These are phyloP conservation scores for Chlamydomonas applanata DNA, from an alignment of 139 green algal species.

Conservation along the genomic window DNA sequence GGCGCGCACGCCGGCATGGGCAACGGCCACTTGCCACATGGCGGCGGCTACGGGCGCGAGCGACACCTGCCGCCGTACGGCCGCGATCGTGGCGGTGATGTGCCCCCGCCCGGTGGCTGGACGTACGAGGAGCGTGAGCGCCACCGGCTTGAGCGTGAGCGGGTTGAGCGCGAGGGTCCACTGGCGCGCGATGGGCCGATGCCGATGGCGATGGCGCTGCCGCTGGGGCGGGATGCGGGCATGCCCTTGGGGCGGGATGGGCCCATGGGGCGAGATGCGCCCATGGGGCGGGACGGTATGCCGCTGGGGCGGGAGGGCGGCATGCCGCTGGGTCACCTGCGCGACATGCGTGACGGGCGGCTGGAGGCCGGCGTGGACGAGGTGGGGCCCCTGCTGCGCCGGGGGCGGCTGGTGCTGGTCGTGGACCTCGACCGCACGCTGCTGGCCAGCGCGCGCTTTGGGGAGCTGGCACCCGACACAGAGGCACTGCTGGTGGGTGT, in stretches of 20 bases:
- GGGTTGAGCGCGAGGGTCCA: not conserved
- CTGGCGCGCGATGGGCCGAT: too few relatives aligned
- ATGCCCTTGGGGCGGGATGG: too few relatives aligned
- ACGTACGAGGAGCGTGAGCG: conserved; percentile 9
- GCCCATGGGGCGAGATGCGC: too few relatives aligned
- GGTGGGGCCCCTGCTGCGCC: conserved; percentile 11
- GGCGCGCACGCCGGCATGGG: not conserved
- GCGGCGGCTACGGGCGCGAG: too few relatives aligned
- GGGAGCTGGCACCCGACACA: conserved; percentile 34
- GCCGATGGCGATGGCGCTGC: too few relatives aligned
- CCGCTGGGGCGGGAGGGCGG: too few relatives aligned
- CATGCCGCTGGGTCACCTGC: too few relatives aligned
- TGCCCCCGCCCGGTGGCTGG: not conserved
- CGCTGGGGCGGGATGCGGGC: too few relatives aligned
- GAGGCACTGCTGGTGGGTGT: conserved; percentile 8
- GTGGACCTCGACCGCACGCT: conserved; percentile 95
- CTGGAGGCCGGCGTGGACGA: not conserved
- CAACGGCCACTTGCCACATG: not conserved
- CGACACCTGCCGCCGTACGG: too few relatives aligned
- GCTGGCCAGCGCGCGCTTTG: conserved; percentile 70
- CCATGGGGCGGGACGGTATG: too few relatives aligned
- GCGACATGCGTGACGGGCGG: too few relatives aligned
- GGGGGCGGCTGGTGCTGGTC: conserved; percentile 61
- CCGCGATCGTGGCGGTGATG: too few relatives aligned
- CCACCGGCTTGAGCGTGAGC: conserved; percentile 1